Percentiles rank a stretch among this genome's conserved stretches.
Conservation (phyloP, 495 filamentous ascomycete species). For the Aspergillus affinis region DNA sequence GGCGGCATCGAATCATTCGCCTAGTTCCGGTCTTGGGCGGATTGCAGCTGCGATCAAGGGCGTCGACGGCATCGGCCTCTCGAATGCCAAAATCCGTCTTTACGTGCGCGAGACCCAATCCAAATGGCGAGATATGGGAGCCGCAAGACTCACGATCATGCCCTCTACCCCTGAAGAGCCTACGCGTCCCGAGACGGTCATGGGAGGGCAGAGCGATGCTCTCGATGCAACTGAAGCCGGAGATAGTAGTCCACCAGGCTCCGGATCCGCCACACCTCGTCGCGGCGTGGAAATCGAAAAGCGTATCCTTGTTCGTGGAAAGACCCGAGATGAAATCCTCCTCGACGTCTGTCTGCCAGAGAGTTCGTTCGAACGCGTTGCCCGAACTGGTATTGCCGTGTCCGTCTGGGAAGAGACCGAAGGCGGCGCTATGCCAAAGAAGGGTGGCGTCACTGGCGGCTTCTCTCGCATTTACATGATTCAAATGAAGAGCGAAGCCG, state of each 20-base stretch:
- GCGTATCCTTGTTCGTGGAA: slow-evolving; percentile 72
- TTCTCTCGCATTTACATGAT: slow-evolving; percentile 80
- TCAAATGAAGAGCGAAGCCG: slow-evolving; percentile 67
- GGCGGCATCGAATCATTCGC: slow-evolving; percentile 33
- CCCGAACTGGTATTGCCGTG: slow-evolving; percentile 78
- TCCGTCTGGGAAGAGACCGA: slow-evolving; percentile 82
- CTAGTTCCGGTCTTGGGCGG: slow-evolving; percentile 56
- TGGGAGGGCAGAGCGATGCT: slow-evolving; percentile 29
- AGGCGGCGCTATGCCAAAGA: slow-evolving; percentile 64
- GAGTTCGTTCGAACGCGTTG: slow-evolving; percentile 80
- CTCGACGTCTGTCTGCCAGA: slow-evolving; percentile 83
- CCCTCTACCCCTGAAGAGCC: slow-evolving; percentile 57
- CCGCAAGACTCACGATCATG: slow-evolving; percentile 77
- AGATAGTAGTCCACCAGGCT: slow-evolving; percentile 30
- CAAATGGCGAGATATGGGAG: slow-evolving; percentile 89
- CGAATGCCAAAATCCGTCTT: slow-evolving; percentile 77
- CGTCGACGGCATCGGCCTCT: slow-evolving; percentile 58
- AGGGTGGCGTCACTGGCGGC: slow-evolving; percentile 68
- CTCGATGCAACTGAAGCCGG: slow-evolving; percentile 18
- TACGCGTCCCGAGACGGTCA: slow-evolving; percentile 35
- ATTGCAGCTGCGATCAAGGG: slow-evolving; percentile 55
- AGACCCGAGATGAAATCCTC: slow-evolving; percentile 64
- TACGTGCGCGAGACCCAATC: slow-evolving; percentile 73
- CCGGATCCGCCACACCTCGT: slow-evolving; percentile 38
- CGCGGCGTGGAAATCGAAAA: slow-evolving; percentile 59